These are phyloP conservation scores for Kingdonia uniflora DNA, from an alignment of 164 flowering plant genomes.

Conservation along the genomic window DNA sequence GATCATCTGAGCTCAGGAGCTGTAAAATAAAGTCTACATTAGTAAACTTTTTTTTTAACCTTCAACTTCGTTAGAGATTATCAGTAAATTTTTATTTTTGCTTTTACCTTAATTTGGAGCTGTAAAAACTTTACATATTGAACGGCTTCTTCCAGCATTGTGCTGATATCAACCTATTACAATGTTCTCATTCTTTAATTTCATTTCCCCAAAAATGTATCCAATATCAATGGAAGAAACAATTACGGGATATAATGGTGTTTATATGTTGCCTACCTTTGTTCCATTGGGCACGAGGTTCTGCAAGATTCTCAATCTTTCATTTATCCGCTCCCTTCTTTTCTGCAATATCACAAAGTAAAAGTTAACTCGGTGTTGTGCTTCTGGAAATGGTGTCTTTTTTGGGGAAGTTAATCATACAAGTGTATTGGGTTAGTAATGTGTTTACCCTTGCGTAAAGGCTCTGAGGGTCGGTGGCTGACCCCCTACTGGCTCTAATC, in stretches of 20 bases:
- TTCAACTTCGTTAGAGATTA: not conserved
- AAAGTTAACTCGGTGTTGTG: too few relatives aligned
- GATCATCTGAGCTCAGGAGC: slow-evolving; percentile 89
- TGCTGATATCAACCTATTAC: slow-evolving; percentile 85
- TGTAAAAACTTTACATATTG: slow-evolving; percentile 93
- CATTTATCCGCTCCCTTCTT: slow-evolving; percentile 84
- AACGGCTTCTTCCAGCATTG: slow-evolving; percentile 98
- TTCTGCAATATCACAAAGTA: slow-evolving; percentile 38
- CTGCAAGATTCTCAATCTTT: slow-evolving; percentile 70
- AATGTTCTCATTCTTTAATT: not conserved
- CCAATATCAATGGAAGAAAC: too few relatives aligned
- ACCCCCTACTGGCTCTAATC: slow-evolving; percentile 60
- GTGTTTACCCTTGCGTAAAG: slow-evolving; percentile 84
- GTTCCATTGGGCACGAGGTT: slow-evolving; percentile 92
- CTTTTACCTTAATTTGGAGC: slow-evolving; percentile 92
- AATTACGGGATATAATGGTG: too few relatives aligned
- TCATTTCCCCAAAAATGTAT: too few relatives aligned
- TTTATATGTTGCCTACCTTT: slow-evolving; percentile 32
- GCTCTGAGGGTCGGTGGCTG: slow-evolving; percentile 96
- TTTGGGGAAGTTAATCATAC: too few relatives aligned
- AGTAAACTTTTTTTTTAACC: not conserved
- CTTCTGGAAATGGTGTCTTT: not conserved
- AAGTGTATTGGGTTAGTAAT: not conserved
- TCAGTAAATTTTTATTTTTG: not conserved
- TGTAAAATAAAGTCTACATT: slow-evolving; percentile 17